Evolutionary conservation across 2,329 filamentous ascomycete species (phyloP), one percentile per base, ranked within the genome.

Genomic region (Fusarium nelsonii): DNA sequence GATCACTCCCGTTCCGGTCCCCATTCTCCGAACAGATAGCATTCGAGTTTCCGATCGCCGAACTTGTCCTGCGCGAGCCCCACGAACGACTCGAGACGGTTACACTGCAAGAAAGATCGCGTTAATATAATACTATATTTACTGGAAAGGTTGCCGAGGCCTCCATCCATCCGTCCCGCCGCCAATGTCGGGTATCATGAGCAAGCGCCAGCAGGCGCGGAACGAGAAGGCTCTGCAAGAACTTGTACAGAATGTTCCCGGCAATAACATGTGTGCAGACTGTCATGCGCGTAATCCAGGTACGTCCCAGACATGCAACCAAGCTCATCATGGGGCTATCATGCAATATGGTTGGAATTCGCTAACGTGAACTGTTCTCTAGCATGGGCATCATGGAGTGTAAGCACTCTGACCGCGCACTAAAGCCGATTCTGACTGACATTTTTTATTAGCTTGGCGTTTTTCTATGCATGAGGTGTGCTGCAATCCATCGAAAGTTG

Each of bases 381-480:
- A 96, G 93, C 90, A 83, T 97, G 94, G 94, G 94, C 94, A 80
- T 97, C 93, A 83, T 97, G 94, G 94, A 97, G 91, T 81, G 92
- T 97, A 90, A 77, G 91, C 85, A 55, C 56, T 46, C 51, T 49
- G 20, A 37, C 37, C 18, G 39, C 34, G 23, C 23, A 18, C 39
- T 20, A 16, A 28, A 56, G 58, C 37, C 26, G 54, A 61, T 53
- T 54, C 44, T 18, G 60, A 53, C 75, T 75, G 62, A 76, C 58
- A 18, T 39, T 30, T 23, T 30, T 43, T 32, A 49, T 30, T 70
- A 97, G 92, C 84, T 99, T 81, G 96, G 96, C 63, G 89, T 98
- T 70, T 99, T 99, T 79, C 85, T 99, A 51, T 99, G 96, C 82
- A 97, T 99, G 92, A 93, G 96, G 78, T 99, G 96, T 84, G 96